Conservation (phyloP, 768 basidiomycete genomes). For the Calocybe indica region DNA sequence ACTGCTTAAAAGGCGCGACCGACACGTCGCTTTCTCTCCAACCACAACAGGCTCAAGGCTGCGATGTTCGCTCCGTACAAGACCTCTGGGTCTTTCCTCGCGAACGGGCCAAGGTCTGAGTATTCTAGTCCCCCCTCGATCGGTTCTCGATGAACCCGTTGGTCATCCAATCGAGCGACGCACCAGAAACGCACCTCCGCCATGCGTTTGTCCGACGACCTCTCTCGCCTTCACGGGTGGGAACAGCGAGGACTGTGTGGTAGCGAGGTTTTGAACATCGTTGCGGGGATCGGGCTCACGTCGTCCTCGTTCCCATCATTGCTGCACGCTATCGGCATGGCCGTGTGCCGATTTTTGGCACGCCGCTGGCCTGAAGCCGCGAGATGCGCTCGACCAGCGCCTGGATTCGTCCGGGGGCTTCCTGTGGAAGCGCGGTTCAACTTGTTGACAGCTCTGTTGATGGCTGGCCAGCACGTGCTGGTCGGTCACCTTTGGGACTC, state of each 20-base stretch:
- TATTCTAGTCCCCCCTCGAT: conserved; percentile 20
- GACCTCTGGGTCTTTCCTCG: conserved; percentile 14
- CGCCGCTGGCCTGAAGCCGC: too few species aligned
- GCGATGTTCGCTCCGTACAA: conserved; percentile 33
- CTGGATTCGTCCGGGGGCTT: too few species aligned
- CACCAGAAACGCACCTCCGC: conserved; percentile 21
- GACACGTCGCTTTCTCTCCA: too few species aligned
- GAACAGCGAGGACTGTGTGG: conserved; percentile 5
- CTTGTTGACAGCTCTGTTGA: too few species aligned
- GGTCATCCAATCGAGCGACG: conserved; percentile 17
- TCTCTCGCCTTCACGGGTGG: conserved; percentile 12
- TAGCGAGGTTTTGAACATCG: conserved; percentile 14
- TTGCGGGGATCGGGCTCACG: conserved; percentile 21
- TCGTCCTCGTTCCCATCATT: neutral
- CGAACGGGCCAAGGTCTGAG: conserved; percentile 38
- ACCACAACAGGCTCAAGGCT: conserved; percentile 31
- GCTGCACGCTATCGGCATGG: too few species aligned
- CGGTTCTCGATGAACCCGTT: conserved; percentile 23
- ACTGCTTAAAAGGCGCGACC: too few species aligned
- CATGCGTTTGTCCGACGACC: neutral
- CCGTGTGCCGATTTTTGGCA: too few species aligned
- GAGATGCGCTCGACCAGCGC: too few species aligned
- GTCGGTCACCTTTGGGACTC: neutral
- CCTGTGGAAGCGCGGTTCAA: too few species aligned
- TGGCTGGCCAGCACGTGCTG: neutral